Base-by-base conservation (phyloP, 352 stramenopile species). In the Phytophthora brassicae region DNA sequence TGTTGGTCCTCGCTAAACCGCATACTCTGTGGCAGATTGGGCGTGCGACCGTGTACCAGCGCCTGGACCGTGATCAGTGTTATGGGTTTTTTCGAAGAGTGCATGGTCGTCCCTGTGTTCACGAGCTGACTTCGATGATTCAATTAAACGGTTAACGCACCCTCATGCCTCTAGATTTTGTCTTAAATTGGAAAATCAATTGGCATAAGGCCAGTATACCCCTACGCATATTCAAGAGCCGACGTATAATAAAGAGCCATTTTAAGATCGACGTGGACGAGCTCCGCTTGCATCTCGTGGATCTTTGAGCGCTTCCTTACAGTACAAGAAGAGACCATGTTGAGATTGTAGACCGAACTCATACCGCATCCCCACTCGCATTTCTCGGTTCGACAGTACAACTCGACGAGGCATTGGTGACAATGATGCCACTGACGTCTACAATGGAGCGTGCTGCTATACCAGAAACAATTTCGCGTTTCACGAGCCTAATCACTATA, bases 111-210 rank as follows among this genome's bases (percentile, higher is more conserved):
- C 55, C 44, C 8, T 56, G 44, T 36, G 7, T 56, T 9, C 55
- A 62, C 22, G 44, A 62, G 16, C 55, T 62, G 3, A 55, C 55
- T 23, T 2, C 11, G 13, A 24, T 55, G 6, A 39, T 24, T 22
- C 41, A 62, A 36, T 62, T 35, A 23, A 62, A 56, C 31, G 43
- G 35, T 2, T 11, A 38, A 47, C 26, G 24, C 1, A 9, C 19
- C 3, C 38, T 23, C 1, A 48, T 8, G 6, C 39, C 51, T 2
- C 36, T 42, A 11, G 17, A 49, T 26, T 42, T 58, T 17, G 50
- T 14, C 24, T 14, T n/a, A 22, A 31, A 14, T n/a, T n/a, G n/a
- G n/a, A n/a, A n/a, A n/a, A n/a, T n/a, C n/a, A n/a, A n/a, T n/a
- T n/a, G n/a, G n/a, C n/a, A n/a, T n/a, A n/a, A n/a, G n/a, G n/a